Conservation (phyloP, 768 basidiomycete species). For the Cyclocybe aegerita region DNA sequence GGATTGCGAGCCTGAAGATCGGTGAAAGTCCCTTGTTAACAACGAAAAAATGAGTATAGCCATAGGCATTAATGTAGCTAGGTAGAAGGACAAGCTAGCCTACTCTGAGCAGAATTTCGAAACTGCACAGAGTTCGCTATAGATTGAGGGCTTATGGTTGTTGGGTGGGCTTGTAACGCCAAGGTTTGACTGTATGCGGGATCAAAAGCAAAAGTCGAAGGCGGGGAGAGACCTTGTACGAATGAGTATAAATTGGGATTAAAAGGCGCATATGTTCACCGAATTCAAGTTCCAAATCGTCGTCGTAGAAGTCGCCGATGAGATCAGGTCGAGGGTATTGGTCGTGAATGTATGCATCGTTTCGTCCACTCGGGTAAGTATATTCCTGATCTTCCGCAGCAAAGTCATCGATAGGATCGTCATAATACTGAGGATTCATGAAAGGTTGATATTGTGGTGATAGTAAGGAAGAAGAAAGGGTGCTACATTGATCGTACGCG, state of each 20-base stretch:
- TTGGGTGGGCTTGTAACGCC: too few species aligned
- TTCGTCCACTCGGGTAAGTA: background rate
- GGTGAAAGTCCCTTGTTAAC: too few species aligned
- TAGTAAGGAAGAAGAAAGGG: background rate
- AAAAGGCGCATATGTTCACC: constrained; percentile 35
- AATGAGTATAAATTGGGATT: background rate
- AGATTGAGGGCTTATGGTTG: too few species aligned
- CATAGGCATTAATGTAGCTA: too few species aligned
- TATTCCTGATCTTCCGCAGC: background rate
- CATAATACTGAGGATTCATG: constrained; percentile 15
- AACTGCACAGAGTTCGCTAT: too few species aligned
- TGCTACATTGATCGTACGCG: background rate
- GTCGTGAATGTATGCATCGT: background rate
- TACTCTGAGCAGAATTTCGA: too few species aligned
- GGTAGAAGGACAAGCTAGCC: too few species aligned
- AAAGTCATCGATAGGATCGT: constrained; percentile 9
- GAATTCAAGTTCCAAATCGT: constrained; percentile 27
- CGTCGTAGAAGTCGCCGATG: constrained; percentile 14
- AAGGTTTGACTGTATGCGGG: too few species aligned
- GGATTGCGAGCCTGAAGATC: background rate
- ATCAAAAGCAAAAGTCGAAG: constrained; percentile 7
- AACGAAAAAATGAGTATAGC: too few species aligned
- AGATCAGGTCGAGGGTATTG: too few species aligned
- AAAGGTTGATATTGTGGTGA: background rate
- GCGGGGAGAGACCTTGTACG: constrained; percentile 18